phyloP scores from a whole-genome alignment of 345 rosid genomes.

The Brassica carinata region DNA sequence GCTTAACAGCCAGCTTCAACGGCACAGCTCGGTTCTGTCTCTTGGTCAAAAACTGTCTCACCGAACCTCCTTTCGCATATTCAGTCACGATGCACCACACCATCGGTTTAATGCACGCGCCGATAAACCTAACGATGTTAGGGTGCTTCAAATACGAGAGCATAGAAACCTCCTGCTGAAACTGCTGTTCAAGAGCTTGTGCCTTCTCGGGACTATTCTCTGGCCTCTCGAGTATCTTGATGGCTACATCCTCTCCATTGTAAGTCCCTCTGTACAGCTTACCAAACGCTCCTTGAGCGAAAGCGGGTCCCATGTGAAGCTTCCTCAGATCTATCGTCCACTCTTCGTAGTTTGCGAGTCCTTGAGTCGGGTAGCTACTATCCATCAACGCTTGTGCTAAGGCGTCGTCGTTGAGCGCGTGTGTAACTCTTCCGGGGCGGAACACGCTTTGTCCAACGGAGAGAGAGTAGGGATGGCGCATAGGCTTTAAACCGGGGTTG shows the following conservation, averaged over 20 bases:
- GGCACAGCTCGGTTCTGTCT: slow-evolving; percentile 53
- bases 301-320: slow-evolving; percentile 59
- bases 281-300: slow-evolving; percentile 69
- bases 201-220: slow-evolving; percentile 40
- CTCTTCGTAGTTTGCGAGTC: slow-evolving; percentile 57
- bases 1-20: slow-evolving; percentile 47
- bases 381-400: slow-evolving; percentile 62
- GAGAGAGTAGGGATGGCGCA: slow-evolving; percentile 42
- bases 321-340: slow-evolving; percentile 67
- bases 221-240: slow-evolving; percentile 47
- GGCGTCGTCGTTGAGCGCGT: slow-evolving; percentile 60
- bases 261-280: slow-evolving; percentile 52
- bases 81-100: slow-evolving; percentile 53
- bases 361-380: slow-evolving; percentile 48
- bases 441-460: slow-evolving; percentile 55
- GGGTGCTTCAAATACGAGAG: slow-evolving; percentile 43
- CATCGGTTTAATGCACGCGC: slow-evolving; percentile 46
- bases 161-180: slow-evolving; percentile 50
- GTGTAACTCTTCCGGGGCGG: slow-evolving; percentile 55
- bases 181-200: slow-evolving; percentile 45
- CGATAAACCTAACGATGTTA: slow-evolving; percentile 43
- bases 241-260: slow-evolving; percentile 50
- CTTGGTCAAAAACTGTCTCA: slow-evolving; percentile 43
- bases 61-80: slow-evolving; percentile 51
- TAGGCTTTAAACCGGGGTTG: slow-evolving; percentile 58